These are phyloP conservation scores for Neurospora sp. DNA, from an alignment of 495 filamentous ascomycete genomes.

Conservation along the genomic window DNA sequence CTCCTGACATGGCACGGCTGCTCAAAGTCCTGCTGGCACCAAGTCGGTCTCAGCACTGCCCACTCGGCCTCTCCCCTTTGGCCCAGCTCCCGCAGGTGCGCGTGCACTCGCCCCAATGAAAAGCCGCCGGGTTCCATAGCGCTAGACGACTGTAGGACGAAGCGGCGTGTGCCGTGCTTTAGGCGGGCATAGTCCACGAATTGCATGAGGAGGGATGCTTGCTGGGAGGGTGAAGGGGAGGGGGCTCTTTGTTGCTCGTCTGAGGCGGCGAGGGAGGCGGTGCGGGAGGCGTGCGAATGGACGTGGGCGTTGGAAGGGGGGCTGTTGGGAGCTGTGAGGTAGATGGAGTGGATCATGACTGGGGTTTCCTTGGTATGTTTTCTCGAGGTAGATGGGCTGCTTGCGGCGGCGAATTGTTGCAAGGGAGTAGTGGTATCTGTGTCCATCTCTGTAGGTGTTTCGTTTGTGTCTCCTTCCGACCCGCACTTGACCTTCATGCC, in stretches of 20 bases:
- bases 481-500: not conserved
- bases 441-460: not conserved
- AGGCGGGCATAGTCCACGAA: constrained; percentile 29
- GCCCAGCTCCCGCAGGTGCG: constrained; percentile 29
- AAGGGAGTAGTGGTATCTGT: not conserved
- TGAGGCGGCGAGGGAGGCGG: not conserved
- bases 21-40: constrained; percentile 34
- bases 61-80: constrained; percentile 29
- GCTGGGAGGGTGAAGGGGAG: not conserved
- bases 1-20: constrained; percentile 18
- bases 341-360: constrained; percentile 23
- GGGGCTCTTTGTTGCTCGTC: not conserved
- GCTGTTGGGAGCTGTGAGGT: constrained; percentile 22
- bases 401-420: not conserved
- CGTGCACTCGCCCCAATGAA: constrained; percentile 27
- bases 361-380: not conserved
- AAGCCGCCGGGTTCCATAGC: constrained; percentile 23
- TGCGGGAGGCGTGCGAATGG: not conserved
- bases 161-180: constrained; percentile 26
- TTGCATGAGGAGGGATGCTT: constrained; percentile 18
- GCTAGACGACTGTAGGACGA: constrained; percentile 35
- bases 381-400: not conserved
- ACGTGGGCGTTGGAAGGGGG: not conserved
- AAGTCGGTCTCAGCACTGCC: constrained; percentile 32
- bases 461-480: not conserved